Conservation (phyloP, 164 flowering plant genomes). For the Stephania yunnanensis region DNA sequence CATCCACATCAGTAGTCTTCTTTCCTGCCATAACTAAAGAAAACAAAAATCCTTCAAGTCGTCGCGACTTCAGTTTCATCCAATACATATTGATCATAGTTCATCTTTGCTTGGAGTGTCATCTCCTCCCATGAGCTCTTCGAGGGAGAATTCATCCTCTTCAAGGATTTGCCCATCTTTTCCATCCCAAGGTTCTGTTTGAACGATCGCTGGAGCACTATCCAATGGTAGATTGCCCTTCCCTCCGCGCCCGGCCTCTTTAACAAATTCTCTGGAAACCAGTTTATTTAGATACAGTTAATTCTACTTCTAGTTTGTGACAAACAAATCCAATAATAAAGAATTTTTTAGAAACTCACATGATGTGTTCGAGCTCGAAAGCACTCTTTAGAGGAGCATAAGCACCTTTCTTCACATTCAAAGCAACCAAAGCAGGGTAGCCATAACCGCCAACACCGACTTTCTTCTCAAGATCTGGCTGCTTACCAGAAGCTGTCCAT, state of each 20-base stretch:
- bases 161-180: constrained; percentile 87
- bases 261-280: constrained; percentile 77
- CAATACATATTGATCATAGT: constrained; percentile 17
- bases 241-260: constrained; percentile 83
- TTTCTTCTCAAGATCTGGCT: constrained; percentile 77
- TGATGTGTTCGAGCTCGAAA: constrained; percentile 69
- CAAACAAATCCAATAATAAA: background rate
- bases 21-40: background rate
- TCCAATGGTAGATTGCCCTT: constrained; percentile 76
- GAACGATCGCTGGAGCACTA: constrained; percentile 43
- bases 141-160: constrained; percentile 98
- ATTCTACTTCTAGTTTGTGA: background rate
- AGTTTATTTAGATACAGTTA: background rate
- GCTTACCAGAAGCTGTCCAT: constrained; percentile 95
- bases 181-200: constrained; percentile 92
- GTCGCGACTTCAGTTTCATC: background rate
- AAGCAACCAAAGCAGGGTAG: constrained; percentile 90
- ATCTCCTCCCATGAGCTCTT: constrained; percentile 88
- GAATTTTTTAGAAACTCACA: constrained; percentile 37
- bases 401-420: constrained; percentile 79
- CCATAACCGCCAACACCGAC: constrained; percentile 99
- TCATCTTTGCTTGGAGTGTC: constrained; percentile 52
- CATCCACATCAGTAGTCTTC: background rate
- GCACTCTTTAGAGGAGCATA: constrained; percentile 91
- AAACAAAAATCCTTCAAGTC: background rate